Base-by-base conservation (phyloP, 2,329 filamentous ascomycete species). In the Curvularia spicifera region DNA sequence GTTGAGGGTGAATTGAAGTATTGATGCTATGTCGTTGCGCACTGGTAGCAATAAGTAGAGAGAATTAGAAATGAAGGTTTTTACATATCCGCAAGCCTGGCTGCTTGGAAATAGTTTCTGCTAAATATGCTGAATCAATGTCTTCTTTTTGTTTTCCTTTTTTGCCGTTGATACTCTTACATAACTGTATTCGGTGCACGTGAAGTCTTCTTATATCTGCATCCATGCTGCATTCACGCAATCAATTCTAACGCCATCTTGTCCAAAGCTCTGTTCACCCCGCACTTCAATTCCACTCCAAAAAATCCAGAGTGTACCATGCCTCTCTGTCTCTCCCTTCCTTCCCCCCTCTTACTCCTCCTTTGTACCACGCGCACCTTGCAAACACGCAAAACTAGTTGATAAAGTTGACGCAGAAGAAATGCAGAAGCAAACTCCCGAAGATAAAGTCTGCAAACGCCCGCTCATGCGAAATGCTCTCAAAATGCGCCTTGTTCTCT, bases 381-480 rank as follows among this genome's bases (percentile, higher is more conserved):
- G 9, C 18, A 10, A 15, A 24, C 22, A 24, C 22, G 22, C 10
- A 13, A 15, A 18, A 13, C 13, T 43, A 99, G 85, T 99, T 99
- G 83, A 99, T 98, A 79, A 99, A 99, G 85, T 99, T 99, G 77
- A 98, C 88, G 80, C 93, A 97, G 84, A 99, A 99, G 82, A 98
- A 97, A 82, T 99, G 95, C 78, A 98, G 81, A 76, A 98, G 91
- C 77, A 99, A 78, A 78, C 93, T 97, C 76, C 94, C 95, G 70
- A 97, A 91, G 60, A 99, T 85, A 76, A 90, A 99, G 81, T 99
- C 95, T 74, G 95, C 93, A 78, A 99, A 99, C 39, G 95, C 94
- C 77, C 91, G 87, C 80, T 96, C 92, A 68, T 90, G 89, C 55
- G 91, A 94, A 62, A 93, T 87, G 49, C 82, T 83, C 58, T 85